Percentiles rank a stretch among this genome's conserved stretches.
phyloP scores from a whole-genome alignment of 805 yeast species.

The Scheffersomyces spartinae region DNA sequence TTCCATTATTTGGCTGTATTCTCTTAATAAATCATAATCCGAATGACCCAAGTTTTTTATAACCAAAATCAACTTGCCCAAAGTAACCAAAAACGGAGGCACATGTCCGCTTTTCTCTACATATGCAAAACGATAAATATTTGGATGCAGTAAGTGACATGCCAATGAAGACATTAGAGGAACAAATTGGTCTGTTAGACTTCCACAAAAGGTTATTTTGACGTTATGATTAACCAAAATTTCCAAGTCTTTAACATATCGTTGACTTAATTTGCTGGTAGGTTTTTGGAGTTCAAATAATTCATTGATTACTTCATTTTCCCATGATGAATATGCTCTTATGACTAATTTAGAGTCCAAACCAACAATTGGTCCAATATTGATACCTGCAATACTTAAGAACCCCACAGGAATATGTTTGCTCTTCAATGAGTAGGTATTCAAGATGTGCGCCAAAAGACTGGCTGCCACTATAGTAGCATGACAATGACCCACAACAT shows the following conservation, averaged over 20 bases:
- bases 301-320: conserved; percentile 25
- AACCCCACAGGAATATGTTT: conserved; percentile 11
- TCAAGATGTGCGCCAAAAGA: conserved; percentile 14
- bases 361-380: conserved; percentile 20
- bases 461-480: conserved; percentile 22
- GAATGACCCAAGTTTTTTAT: conserved; percentile 24
- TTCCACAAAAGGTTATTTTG: conserved; percentile 23
- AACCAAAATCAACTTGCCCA: conserved; percentile 16
- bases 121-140: conserved; percentile 19
- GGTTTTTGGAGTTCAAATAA: conserved; percentile 21
- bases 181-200: conserved; percentile 24
- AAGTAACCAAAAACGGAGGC: conserved; percentile 16
- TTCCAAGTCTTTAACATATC: conserved; percentile 10
- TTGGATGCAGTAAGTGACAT: conserved; percentile 21
- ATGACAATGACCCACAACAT: conserved; percentile 21
- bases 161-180: conserved; percentile 22
- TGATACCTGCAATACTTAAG: conserved; percentile 24
- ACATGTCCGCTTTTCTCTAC: conserved; percentile 8
- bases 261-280: conserved; percentile 7
- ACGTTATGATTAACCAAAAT: conserved; percentile 14
- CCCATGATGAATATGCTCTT: conserved; percentile 23
- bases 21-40: conserved; percentile 19
- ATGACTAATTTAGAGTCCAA: conserved; percentile 23
- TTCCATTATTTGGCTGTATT: conserved; percentile 17
- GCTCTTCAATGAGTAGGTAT: conserved; percentile 7